Evolutionary conservation across 2,329 filamentous ascomycete genomes (phyloP), one percentile per base, ranked within the genome.

Genomic region (Fusarium subtropicale): DNA sequence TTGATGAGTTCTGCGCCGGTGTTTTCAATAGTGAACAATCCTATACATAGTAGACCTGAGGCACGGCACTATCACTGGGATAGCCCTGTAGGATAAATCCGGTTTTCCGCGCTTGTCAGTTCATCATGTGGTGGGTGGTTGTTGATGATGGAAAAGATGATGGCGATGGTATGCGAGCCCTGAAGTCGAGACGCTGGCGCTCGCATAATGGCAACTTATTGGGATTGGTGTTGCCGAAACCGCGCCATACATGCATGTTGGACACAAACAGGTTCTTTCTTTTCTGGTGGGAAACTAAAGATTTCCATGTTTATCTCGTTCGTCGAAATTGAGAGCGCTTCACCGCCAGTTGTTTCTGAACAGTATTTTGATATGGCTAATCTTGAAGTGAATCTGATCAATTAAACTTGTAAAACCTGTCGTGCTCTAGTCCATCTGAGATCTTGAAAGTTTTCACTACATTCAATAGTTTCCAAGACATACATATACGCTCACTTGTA

Each of bases 321-420:
- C 47, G 62, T 57, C 45, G 38, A 56, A 53, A 39, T 16, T 59
- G 41, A 33, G 34, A 56, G 26, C 18, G 46, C 64, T 58, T 74
- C 72, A 74, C 72, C 72, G 72, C 71, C 68, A 73, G 69, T 75
- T 75, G 57, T 50, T 59, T 65, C 50, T 54, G 56, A 52, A 66
- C 41, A 24, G 46, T 55, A 33, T 46, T 55, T 57, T 46, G 11
- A 56, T 61, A 57, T 34, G 60, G 55, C 51, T 60, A 59, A 44
- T 39, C 59, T 66, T 57, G 33, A 33, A 38, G 48, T 56, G 31
- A 64, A 55, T 65, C 64, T 61, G 20, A 36, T 47, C 64, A 69
- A 53, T 64, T 56, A 56, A 58, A 59, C 44, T 54, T 50, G 44
- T 61, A 53, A 50, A 60, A 56, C 36, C 26, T 55, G 28, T 48